Evolutionary conservation across 2,329 filamentous ascomycete genomes (phyloP).

Genomic region (Arachnopeziza araneosa): DNA sequence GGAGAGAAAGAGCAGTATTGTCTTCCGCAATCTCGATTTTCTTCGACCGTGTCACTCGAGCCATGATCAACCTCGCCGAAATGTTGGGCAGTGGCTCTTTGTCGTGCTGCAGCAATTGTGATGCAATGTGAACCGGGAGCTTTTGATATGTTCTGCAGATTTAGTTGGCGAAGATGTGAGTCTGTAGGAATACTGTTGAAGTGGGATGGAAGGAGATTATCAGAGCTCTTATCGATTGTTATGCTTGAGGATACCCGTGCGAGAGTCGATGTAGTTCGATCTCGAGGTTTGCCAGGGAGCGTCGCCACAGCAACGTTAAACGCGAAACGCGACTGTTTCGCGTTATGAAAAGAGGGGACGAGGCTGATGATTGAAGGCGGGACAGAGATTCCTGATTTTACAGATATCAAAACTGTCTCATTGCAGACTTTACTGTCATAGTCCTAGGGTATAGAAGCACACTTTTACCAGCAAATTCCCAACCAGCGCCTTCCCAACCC

Average conservation of each 20-base stretch:
- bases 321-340: slow-evolving; percentile 5
- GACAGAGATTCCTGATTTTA: too few species aligned
- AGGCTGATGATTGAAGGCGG: neutral
- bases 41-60: slow-evolving; percentile 28
- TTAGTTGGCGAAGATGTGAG: neutral
- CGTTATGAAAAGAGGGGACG: neutral
- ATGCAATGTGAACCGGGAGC: neutral
- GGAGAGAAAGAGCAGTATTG: slow-evolving; percentile 14
- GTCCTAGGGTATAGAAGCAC: neutral
- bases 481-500: neutral
- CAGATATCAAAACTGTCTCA: neutral
- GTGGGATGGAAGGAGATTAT: slow-evolving; percentile 14
- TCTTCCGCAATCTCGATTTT: slow-evolving; percentile 28
- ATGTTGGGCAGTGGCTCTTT: neutral
- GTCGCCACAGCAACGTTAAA: slow-evolving; percentile 14
- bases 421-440: neutral
- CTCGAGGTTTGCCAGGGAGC: neutral
- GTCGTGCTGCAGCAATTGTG: too few species aligned
- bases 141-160: neutral
- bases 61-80: slow-evolving; percentile 19
- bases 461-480: neutral
- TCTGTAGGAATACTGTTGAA: slow-evolving; percentile 11
- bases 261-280: neutral
- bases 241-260: slow-evolving; percentile 19
- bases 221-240: slow-evolving; percentile 26